A percentile compares a stretch with the other conserved stretches of the same genome.
phyloP scores from a whole-genome alignment of 2,329 filamentous ascomycete genomes.

The Xylogone sp. region DNA sequence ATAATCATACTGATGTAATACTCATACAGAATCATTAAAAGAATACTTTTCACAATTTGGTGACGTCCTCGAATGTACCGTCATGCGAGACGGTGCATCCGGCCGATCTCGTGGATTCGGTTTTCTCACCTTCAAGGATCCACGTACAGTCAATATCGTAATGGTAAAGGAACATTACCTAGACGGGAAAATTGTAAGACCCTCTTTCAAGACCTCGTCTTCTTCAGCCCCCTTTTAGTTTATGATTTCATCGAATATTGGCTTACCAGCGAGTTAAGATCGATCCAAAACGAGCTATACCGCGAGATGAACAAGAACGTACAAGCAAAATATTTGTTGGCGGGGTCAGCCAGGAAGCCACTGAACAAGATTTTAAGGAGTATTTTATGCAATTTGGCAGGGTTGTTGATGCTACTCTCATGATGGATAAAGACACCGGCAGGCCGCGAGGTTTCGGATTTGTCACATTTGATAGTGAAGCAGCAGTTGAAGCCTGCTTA shows the following conservation, averaged over 20 bases:
- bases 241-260: slow-evolving; percentile 22
- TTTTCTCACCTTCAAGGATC: slow-evolving; percentile 95
- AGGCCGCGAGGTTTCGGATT: slow-evolving; percentile 94
- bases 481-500: slow-evolving; percentile 88
- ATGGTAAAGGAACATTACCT: slow-evolving; percentile 99
- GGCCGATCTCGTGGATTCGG: slow-evolving; percentile 94
- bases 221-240: slow-evolving; percentile 7
- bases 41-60: slow-evolving; percentile 98
- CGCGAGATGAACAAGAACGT: slow-evolving; percentile 94
- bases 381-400: slow-evolving; percentile 97
- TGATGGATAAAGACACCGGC: slow-evolving; percentile 99
- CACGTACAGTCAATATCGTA: slow-evolving; percentile 96
- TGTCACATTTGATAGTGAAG: slow-evolving; percentile 95
- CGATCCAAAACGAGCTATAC: slow-evolving; percentile 95
- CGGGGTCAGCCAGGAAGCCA: slow-evolving; percentile 94
- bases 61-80: slow-evolving; percentile 94
- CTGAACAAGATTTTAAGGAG: slow-evolving; percentile 90
- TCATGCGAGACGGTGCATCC: slow-evolving; percentile 96
- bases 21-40: slow-evolving; percentile 75
- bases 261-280: slow-evolving; percentile 50
- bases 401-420: slow-evolving; percentile 93
- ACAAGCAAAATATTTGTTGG: slow-evolving; percentile 99
- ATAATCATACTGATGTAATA: not conserved
- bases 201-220: slow-evolving; percentile 15
- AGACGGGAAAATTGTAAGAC: slow-evolving; percentile 93